phyloP scores from a whole-genome alignment of 257 asterid genomes.

The Solanum tarapatanum region DNA sequence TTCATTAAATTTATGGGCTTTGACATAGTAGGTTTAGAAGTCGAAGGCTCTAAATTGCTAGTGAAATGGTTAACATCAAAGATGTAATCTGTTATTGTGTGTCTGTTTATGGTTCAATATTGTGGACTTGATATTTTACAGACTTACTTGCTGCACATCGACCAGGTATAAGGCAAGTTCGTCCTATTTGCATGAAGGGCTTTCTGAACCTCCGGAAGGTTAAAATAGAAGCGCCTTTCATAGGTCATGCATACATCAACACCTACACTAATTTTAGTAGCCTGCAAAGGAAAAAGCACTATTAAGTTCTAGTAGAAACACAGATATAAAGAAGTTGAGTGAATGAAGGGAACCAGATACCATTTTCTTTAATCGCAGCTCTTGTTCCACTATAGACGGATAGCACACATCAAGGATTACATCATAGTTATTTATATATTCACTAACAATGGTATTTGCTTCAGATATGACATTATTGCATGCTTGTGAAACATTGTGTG shows the following conservation, averaged over 20 bases:
- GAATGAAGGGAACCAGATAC: conserved; percentile 18
- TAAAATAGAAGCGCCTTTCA: conserved; percentile 76
- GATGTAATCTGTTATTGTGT: neutral
- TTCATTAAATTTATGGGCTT: neutral
- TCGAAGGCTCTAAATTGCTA: neutral
- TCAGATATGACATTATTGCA: conserved; percentile 51
- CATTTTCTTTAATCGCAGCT: conserved; percentile 65
- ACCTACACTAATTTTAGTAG: conserved; percentile 66
- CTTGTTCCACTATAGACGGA: conserved; percentile 90
- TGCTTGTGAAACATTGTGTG: conserved; percentile 58
- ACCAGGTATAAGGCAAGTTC: conserved; percentile 62
- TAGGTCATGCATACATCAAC: conserved; percentile 88
- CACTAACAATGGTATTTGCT: conserved; percentile 64
- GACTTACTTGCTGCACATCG: conserved; percentile 71
- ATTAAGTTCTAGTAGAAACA: neutral
- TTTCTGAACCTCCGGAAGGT: conserved; percentile 88
- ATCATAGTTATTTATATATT: conserved; percentile 65
- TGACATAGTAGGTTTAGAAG: neutral
- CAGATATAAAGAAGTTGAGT: neutral
- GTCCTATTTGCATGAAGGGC: conserved; percentile 96
- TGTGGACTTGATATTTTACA: neutral
- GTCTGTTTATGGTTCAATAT: neutral
- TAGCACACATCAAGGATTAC: conserved; percentile 92
- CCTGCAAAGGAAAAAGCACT: conserved; percentile 31
- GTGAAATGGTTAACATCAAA: neutral